phyloP scores from a whole-genome alignment of 2,329 filamentous ascomycete genomes.

The Apiospora malaysiana region DNA sequence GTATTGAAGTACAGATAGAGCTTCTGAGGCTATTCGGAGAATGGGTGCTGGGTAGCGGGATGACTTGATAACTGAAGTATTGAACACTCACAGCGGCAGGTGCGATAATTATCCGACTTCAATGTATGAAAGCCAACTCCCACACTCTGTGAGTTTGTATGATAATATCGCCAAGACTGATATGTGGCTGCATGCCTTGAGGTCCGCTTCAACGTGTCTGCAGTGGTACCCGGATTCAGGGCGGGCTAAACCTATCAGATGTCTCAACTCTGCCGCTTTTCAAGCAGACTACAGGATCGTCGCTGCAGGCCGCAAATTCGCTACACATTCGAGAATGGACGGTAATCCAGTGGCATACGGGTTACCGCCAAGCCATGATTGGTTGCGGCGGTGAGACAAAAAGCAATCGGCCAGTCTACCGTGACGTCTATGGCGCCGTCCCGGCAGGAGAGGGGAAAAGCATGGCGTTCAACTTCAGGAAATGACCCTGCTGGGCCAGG shows the following conservation, averaged over 20 bases:
- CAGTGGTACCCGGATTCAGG: background rate
- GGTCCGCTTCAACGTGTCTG: background rate
- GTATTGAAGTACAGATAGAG: background rate
- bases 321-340: background rate
- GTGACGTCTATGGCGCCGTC: background rate
- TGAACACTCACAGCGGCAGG: background rate
- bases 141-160: background rate
- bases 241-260: background rate
- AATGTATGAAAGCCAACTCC: background rate
- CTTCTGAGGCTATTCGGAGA: background rate
- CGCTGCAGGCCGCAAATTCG: background rate
- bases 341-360: background rate
- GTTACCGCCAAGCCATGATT: background rate
- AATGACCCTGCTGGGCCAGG: background rate
- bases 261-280: background rate
- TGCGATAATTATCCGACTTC: background rate
- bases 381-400: background rate
- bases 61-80: background rate
- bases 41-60: background rate
- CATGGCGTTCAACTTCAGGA: background rate
- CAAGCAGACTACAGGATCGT: background rate
- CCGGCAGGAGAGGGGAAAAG: background rate
- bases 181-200: background rate
- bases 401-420: background rate
- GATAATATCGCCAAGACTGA: background rate